Evolutionary conservation across 1,284 basidiomycete species (phyloP).

Genomic region (Melampsora americana): DNA sequence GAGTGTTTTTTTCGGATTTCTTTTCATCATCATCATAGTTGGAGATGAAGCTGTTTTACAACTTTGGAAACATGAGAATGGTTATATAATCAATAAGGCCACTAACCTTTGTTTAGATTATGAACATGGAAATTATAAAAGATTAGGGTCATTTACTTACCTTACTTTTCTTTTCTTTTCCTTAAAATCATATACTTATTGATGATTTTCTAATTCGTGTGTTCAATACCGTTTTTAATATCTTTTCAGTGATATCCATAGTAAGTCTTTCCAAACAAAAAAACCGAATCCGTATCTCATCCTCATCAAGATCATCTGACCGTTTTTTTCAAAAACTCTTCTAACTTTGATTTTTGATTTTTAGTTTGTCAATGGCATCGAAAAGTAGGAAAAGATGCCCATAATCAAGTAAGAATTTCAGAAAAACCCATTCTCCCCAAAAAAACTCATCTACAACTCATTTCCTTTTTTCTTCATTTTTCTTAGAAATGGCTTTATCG

Average conservation of each 20-base stretch:
- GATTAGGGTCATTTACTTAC: conserved; percentile 17
- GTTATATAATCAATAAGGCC: conserved; percentile 22
- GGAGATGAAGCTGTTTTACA: conserved; percentile 8
- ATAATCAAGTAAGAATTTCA: conserved; percentile 27
- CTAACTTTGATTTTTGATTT: no score
- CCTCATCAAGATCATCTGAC: no score
- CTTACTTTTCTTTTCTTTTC: not conserved
- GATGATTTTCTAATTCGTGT: not conserved
- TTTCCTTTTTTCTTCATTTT: not conserved
- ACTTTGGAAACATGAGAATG: conserved; percentile 36
- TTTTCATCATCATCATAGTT: conserved; percentile 4
- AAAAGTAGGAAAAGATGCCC: conserved; percentile 34
- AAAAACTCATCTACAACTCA: not conserved
- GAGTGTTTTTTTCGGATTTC: not conserved
- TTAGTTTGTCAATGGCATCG: conserved; percentile 42
- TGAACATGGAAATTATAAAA: conserved; percentile 37
- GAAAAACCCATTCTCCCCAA: not conserved
- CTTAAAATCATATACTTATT: not conserved
- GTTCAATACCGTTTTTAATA: not conserved
- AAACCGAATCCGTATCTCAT: not conserved
- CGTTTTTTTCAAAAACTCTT: no score
- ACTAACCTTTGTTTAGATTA: conserved; percentile 28
- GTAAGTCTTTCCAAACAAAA: conserved; percentile 1
- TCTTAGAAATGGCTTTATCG: conserved; percentile 39
- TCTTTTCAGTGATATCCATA: conserved; percentile 26